Conservation (phyloP, 345 rosid species). For the Aegle marmelos region DNA sequence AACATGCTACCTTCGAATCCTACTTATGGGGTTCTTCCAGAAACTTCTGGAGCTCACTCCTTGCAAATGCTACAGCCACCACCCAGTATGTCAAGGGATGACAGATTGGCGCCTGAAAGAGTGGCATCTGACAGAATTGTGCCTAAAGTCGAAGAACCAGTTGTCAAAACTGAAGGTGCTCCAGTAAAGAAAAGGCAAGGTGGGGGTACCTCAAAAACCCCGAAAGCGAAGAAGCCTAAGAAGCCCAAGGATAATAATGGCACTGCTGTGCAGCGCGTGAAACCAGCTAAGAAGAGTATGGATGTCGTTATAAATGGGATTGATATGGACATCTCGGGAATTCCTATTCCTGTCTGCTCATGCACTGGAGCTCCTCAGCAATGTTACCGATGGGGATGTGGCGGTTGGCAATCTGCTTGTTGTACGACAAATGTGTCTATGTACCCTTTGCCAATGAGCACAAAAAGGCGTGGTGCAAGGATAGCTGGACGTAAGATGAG, state of each 20-base stretch:
- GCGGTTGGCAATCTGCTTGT: constrained; percentile 99
- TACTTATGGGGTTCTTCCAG: constrained; percentile 49
- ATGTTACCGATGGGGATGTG: constrained; percentile 98
- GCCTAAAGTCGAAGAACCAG: constrained; percentile 48
- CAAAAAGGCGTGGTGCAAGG: constrained; percentile 91
- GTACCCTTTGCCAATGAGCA: constrained; percentile 96
- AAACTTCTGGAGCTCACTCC: constrained; percentile 57
- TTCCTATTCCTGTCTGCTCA: constrained; percentile 88
- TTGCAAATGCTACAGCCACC: constrained; percentile 64
- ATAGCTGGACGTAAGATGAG: constrained; percentile 99
- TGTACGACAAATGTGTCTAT: constrained; percentile 87
- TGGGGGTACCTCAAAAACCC: constrained; percentile 44
- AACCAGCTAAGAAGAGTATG: constrained; percentile 77
- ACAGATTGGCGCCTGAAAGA: constrained; percentile 41
- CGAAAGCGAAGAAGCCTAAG: constrained; percentile 75
- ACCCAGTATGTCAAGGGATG: constrained; percentile 50
- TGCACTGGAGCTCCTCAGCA: constrained; percentile 96
- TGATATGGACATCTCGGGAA: constrained; percentile 79
- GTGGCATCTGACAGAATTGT: constrained; percentile 40
- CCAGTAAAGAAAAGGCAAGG: constrained; percentile 67
- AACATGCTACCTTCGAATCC: constrained; percentile 53
- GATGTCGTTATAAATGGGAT: constrained; percentile 81
- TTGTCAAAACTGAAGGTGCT: constrained; percentile 37
- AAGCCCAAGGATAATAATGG: constrained; percentile 66
- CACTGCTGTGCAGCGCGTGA: constrained; percentile 47